Conservation (phyloP, 2,329 filamentous ascomycete genomes). For the Colletotrichum plurivorum region DNA sequence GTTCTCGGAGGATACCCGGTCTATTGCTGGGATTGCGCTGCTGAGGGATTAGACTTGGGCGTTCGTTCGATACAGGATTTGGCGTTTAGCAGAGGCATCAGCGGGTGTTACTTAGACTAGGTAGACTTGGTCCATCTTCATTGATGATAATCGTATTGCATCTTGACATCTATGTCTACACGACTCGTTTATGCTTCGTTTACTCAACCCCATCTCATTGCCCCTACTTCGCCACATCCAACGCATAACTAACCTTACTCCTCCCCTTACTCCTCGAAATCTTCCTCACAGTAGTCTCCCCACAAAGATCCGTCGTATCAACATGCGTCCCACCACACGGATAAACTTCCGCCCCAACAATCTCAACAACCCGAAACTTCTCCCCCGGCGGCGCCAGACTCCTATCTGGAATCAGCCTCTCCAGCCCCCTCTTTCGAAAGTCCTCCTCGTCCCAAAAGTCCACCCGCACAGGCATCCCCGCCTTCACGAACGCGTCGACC, state of each 20-base stretch:
- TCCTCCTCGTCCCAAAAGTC: conserved; percentile 78
- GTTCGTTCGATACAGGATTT: not conserved
- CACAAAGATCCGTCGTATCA: conserved; percentile 68
- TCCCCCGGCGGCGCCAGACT: conserved; percentile 61
- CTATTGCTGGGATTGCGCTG: conserved; percentile 19
- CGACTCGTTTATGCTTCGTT: not conserved
- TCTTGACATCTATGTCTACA: not conserved
- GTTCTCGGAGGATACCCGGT: conserved; percentile 38
- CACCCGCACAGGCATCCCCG: conserved; percentile 71
- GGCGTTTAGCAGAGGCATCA: not conserved
- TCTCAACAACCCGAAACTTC: conserved; percentile 77
- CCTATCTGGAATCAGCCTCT: conserved; percentile 68
- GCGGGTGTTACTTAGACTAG: not conserved
- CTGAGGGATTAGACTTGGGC: not conserved
- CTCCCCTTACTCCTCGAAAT: conserved; percentile 75
- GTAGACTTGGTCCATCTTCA: not conserved
- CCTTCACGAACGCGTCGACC: conserved; percentile 70
- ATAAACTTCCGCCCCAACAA: conserved; percentile 78
- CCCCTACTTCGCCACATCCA: conserved; percentile 13
- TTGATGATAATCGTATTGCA: not conserved
- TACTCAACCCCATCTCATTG: too few relatives aligned
- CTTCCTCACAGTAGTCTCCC: conserved; percentile 75
- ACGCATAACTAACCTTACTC: conserved; percentile 68
- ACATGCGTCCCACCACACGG: conserved; percentile 85
- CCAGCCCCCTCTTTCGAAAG: conserved; percentile 67